phyloP scores from a whole-genome alignment of 805 yeast species.

The Candida methanosorbosa region DNA sequence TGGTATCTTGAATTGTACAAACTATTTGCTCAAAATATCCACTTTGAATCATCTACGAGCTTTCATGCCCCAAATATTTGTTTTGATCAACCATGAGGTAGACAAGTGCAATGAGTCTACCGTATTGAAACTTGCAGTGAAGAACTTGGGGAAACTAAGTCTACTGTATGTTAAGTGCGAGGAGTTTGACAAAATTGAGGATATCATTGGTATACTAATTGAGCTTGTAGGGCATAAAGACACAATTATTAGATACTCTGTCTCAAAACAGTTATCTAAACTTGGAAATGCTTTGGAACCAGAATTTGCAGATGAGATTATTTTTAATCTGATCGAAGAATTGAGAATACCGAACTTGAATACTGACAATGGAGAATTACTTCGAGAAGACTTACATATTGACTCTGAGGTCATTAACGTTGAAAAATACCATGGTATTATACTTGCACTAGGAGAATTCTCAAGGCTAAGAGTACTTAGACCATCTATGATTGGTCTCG shows the following conservation, averaged over 20 bases:
- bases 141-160: constrained; percentile 33
- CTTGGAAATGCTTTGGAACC: constrained; percentile 25
- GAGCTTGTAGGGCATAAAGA: constrained; percentile 36
- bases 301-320: constrained; percentile 34
- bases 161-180: constrained; percentile 12
- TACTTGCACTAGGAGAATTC: constrained; percentile 50
- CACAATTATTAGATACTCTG: constrained; percentile 49
- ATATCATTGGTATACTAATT: constrained; percentile 39
- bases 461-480: constrained; percentile 14
- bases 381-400: constrained; percentile 6
- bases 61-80: no score
- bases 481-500: constrained; percentile 10
- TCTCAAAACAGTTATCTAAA: constrained; percentile 59
- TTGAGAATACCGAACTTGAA: constrained; percentile 19
- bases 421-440: constrained; percentile 45
- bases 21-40: constrained; percentile 14
- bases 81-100: constrained; percentile 9
- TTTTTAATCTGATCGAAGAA: constrained; percentile 23
- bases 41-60: not conserved
- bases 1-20: constrained; percentile 13
- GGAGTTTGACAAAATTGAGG: constrained; percentile 33
- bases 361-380: not conserved
- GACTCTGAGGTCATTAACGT: constrained; percentile 27
- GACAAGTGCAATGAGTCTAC: constrained; percentile 3
- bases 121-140: constrained; percentile 15